Evolutionary conservation across 768 basidiomycete genomes (phyloP), one percentile per base, ranked within the genome.

Genomic region (Macrocybe gigantea): DNA sequence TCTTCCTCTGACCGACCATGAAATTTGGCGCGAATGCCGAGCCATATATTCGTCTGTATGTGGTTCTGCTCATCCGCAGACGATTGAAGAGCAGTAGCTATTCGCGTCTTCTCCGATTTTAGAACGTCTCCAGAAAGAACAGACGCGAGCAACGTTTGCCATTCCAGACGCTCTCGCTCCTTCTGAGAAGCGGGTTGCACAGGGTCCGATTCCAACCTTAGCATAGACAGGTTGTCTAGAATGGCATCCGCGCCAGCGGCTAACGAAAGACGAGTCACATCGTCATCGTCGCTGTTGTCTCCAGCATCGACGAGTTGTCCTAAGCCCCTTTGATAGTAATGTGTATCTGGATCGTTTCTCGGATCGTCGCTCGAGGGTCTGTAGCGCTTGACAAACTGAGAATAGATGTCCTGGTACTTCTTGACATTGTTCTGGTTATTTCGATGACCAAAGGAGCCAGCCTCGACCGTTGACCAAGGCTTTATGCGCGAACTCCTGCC

Each of bases 81-180:
- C 14, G 82, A 78, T 53, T 85, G 81, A 43, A 92, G 70, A 11
- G 82, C 88, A 41, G 82, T 83, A 30, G 88, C 87, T 50, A 97
- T 93, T 48, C 96, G 82, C 22, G 88, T 88, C 68, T 93, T 96
- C 69, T 98, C 96, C 0, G 91, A 88, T 62, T 87, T 91, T 53
- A 99, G 79, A 8, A 99, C 93, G 58, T 98, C 94, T 7, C 96
- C 94, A 31, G 82, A 81, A 40, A 99, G 75, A 22, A 98, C 95
- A 31, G 93, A 95, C 9, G 90, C 81, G 32, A 98, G 80, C 83
- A 97, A 87, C 12, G 86, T 86, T 65, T 94, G 93, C 96, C 96
- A 98, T 65, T 96, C 93, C 41, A 94, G 65, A 29, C 94, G 75
- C 57, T 93, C 88, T 52, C 79, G 75, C 59, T 92, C 87, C 57